Conservation (phyloP, 2,329 filamentous ascomycete genomes). For the Diaporthe longicolla region DNA sequence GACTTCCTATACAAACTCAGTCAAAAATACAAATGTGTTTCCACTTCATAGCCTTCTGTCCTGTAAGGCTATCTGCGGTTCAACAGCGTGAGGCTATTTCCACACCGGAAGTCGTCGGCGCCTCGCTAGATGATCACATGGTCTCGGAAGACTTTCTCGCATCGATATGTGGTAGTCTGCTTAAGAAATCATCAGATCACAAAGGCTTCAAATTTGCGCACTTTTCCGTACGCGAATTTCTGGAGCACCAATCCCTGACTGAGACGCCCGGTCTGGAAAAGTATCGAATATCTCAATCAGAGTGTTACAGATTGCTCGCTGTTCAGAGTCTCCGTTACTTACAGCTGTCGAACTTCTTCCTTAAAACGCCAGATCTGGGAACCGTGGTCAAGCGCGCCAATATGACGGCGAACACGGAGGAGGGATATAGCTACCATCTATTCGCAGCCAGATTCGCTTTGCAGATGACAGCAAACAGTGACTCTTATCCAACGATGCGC, state of each 20-base stretch:
- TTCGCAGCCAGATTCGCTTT: background rate
- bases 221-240: conserved; percentile 5
- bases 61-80: rapidly evolving
- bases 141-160: background rate
- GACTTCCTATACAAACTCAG: background rate
- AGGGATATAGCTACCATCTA: background rate
- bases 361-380: no score
- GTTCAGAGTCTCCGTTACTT: background rate
- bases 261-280: background rate
- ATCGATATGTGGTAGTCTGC: background rate
- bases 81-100: background rate
- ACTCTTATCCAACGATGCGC: background rate
- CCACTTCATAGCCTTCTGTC: background rate
- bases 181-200: background rate
- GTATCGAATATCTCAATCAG: background rate
- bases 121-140: background rate
- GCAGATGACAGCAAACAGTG: background rate
- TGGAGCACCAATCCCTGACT: background rate
- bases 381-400: no score
- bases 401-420: background rate
- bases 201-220: background rate
- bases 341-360: background rate
- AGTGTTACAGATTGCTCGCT: background rate
- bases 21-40: background rate
- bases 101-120: background rate